phyloP scores from a whole-genome alignment of 2,329 filamentous ascomycete genomes.

The Colletotrichum higginsianum region DNA sequence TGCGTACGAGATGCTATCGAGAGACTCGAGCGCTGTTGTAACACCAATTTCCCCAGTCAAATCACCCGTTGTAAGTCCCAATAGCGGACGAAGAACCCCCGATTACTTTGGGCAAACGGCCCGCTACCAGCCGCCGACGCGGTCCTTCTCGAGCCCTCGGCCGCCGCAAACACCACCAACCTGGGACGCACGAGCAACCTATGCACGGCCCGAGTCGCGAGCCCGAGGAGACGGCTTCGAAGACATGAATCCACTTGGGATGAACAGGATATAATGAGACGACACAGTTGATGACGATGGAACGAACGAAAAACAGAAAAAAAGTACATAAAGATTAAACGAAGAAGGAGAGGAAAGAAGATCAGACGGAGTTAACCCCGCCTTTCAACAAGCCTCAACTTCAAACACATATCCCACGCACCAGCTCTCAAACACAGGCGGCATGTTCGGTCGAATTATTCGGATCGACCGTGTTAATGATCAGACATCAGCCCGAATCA shows the following conservation, averaged over 20 bases:
- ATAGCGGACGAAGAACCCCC: constrained; percentile 62
- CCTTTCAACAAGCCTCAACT: constrained; percentile 10
- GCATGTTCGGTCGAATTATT: constrained; percentile 23
- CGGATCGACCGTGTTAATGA: constrained; percentile 6
- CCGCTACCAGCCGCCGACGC: constrained; percentile 67
- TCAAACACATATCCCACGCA: constrained; percentile 16
- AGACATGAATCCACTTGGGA: constrained; percentile 68
- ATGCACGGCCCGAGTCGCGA: constrained; percentile 49
- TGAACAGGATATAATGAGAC: constrained; percentile 66
- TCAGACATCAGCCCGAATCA: background rate
- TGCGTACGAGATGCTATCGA: constrained; percentile 86
- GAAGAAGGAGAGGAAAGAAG: background rate
- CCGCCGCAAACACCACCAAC: constrained; percentile 58
- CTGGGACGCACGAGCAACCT: constrained; percentile 62
- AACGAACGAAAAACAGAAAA: constrained; percentile 30
- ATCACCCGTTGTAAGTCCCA: constrained; percentile 48
- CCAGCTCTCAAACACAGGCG: background rate
- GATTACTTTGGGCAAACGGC: constrained; percentile 71
- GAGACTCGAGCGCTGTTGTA: constrained; percentile 68
- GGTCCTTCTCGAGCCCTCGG: constrained; percentile 71
- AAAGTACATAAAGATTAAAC: constrained; percentile 14
- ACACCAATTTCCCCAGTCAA: constrained; percentile 63
- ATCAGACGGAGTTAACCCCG: background rate
- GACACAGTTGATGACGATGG: constrained; percentile 9
- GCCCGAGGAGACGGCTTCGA: constrained; percentile 51